phyloP scores from a whole-genome alignment of 768 basidiomycete species.

The Rhizopogon salebrosus region DNA sequence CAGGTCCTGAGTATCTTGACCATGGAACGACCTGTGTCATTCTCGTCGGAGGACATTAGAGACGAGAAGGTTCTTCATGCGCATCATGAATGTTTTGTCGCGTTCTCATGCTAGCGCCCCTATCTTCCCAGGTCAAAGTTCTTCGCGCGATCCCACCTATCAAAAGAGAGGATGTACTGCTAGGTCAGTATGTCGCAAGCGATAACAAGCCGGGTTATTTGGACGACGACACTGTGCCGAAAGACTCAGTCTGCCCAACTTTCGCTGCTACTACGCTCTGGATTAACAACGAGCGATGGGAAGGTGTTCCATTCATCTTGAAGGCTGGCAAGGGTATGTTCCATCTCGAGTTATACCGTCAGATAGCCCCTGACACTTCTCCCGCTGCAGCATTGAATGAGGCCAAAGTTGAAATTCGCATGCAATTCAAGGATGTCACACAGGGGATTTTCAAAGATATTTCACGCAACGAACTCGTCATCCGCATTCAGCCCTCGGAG shows the following conservation, averaged over 20 bases:
- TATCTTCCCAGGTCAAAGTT: slow-evolving; percentile 77
- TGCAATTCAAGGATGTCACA: slow-evolving; percentile 97
- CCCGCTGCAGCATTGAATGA: slow-evolving; percentile 78
- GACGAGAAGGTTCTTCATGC: slow-evolving; percentile 81
- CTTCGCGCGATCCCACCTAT: slow-evolving; percentile 87
- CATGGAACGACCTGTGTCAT: slow-evolving; percentile 98
- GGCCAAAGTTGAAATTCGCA: slow-evolving; percentile 95
- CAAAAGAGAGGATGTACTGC: slow-evolving; percentile 68
- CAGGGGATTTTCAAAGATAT: slow-evolving; percentile 96
- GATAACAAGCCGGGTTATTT: slow-evolving; percentile 98
- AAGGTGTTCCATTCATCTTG: slow-evolving; percentile 97
- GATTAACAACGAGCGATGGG: slow-evolving; percentile 97
- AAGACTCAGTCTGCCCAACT: slow-evolving; percentile 87
- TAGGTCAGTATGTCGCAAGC: slow-evolving; percentile 89
- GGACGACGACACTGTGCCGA: slow-evolving; percentile 94
- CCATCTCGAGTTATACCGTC: slow-evolving; percentile 5
- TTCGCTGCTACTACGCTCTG: slow-evolving; percentile 86
- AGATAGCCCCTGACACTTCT: slow-evolving; percentile 8
- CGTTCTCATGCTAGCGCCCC: slow-evolving; percentile 14
- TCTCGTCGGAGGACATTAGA: slow-evolving; percentile 94
- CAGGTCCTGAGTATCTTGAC: slow-evolving; percentile 93
- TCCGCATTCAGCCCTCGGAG: slow-evolving; percentile 95
- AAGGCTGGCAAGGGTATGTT: slow-evolving; percentile 93
- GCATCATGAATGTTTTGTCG: not conserved
- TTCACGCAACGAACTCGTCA: slow-evolving; percentile 93